Percentiles rank a stretch among this genome's conserved stretches.
Evolutionary conservation across 805 yeast genomes (phyloP).

Genomic region (Lachancea sp.): DNA sequence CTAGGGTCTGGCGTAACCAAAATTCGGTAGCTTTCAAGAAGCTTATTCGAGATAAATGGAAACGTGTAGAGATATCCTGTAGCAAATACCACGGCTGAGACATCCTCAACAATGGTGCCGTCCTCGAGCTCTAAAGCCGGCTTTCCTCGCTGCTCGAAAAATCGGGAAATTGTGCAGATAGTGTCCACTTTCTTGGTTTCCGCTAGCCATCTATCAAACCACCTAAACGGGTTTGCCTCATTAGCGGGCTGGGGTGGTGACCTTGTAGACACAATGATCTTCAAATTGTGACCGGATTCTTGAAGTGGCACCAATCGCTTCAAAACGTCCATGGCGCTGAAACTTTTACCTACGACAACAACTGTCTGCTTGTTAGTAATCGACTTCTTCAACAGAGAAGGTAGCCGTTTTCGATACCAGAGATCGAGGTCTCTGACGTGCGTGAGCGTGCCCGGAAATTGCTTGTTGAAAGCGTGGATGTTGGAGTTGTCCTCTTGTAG

Average conservation of each 20-base stretch:
- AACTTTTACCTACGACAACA: slow-evolving; percentile 37
- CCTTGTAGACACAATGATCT: slow-evolving; percentile 58
- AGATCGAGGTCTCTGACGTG: slow-evolving; percentile 42
- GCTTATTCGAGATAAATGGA: slow-evolving; percentile 15
- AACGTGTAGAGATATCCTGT: slow-evolving; percentile 40
- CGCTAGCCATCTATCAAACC: slow-evolving; percentile 35
- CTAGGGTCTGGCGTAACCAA: slow-evolving; percentile 16
- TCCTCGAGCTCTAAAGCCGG: slow-evolving; percentile 28
- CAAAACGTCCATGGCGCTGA: slow-evolving; percentile 37
- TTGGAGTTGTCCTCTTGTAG: slow-evolving; percentile 8
- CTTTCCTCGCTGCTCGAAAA: slow-evolving; percentile 18
- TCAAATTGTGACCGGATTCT: slow-evolving; percentile 14
- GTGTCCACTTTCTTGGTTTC: slow-evolving; percentile 27
- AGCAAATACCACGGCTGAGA: slow-evolving; percentile 40
- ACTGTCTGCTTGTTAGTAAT: slow-evolving; percentile 16
- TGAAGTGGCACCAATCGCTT: slow-evolving; percentile 34
- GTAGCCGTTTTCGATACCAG: slow-evolving; percentile 18
- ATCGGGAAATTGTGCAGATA: slow-evolving; percentile 31
- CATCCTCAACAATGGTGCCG: slow-evolving; percentile 24
- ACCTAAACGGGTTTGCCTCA: slow-evolving; percentile 38
- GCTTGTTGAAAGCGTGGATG: slow-evolving; percentile 17
- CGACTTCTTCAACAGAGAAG: slow-evolving; percentile 22
- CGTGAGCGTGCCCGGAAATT: slow-evolving; percentile 32
- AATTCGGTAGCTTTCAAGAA: slow-evolving; percentile 15
- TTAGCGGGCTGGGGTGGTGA: slow-evolving; percentile 41